phyloP scores from a whole-genome alignment of 768 basidiomycete species.

The Suillus subalutaceus region DNA sequence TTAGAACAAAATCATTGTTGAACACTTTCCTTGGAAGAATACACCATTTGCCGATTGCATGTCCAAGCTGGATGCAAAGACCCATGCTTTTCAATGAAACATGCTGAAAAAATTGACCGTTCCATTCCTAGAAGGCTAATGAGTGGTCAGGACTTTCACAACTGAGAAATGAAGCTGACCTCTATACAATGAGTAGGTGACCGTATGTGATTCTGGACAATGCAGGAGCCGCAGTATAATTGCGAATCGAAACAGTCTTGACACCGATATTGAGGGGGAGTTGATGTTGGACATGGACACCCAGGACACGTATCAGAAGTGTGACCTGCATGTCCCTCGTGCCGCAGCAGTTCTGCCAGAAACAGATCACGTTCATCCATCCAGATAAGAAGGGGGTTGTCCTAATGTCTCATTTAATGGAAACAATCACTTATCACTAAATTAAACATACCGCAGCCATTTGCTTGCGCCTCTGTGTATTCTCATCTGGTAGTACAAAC shows the following conservation, averaged over 20 bases:
- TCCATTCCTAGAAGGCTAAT: conserved; percentile 18
- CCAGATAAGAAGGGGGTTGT: conserved; percentile 1
- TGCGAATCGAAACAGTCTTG: conserved; percentile 16
- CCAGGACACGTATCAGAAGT: neutral
- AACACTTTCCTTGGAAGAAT: conserved; percentile 8
- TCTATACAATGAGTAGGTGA: conserved; percentile 21
- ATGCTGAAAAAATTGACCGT: conserved; percentile 18
- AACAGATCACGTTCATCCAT: conserved; percentile 1
- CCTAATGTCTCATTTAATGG: neutral
- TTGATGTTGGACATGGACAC: neutral
- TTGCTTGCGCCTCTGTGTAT: neutral
- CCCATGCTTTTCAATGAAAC: conserved; percentile 24
- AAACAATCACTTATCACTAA: neutral
- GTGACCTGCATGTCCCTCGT: conserved; percentile 13
- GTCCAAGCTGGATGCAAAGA: conserved; percentile 28
- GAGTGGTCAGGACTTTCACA: neutral
- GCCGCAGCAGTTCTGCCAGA: conserved; percentile 20
- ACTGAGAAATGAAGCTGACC: conserved; percentile 8
- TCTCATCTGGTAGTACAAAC: neutral
- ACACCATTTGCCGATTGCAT: conserved; percentile 20
- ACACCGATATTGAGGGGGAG: conserved; percentile 14
- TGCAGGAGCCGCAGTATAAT: conserved; percentile 14
- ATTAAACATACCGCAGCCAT: neutral
- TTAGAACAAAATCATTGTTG: conserved; percentile 29
- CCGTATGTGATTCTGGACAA: conserved; percentile 11